Evolutionary conservation across 257 asterid species (phyloP).

Genomic region (Knoxia roxburghii): DNA sequence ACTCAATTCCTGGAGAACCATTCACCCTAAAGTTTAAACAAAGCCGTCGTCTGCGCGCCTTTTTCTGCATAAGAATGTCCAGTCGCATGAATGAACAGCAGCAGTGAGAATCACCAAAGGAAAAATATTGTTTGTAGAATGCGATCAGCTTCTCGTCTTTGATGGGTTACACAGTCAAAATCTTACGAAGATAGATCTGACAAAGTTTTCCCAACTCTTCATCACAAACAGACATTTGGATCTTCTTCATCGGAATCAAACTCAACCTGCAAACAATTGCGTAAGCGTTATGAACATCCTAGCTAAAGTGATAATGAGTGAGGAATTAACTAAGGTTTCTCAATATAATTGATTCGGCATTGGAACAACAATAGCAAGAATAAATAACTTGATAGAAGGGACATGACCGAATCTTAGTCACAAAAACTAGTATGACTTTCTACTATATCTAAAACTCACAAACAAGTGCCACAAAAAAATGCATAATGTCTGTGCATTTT

Average conservation of each 20-base stretch:
- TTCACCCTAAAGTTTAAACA: neutral
- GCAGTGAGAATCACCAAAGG: neutral
- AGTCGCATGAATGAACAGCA: neutral
- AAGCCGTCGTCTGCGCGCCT: neutral
- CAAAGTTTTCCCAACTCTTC: conserved; percentile 6
- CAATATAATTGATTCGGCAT: neutral
- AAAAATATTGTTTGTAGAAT: neutral
- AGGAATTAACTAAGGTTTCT: neutral
- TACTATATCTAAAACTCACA: neutral
- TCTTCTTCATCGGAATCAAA: conserved; percentile 88
- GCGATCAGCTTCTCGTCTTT: neutral
- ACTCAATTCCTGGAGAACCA: neutral
- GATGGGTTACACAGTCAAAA: neutral
- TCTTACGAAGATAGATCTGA: neutral
- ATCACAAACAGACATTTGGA: conserved; percentile 46
- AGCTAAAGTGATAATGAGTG: conserved; percentile 1
- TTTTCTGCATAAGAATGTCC: neutral
- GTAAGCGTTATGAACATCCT: conserved; percentile 5
- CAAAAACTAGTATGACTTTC: neutral
- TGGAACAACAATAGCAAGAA: conserved; percentile 3
- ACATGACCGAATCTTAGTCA: neutral
- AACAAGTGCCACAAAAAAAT: conserved; percentile 6
- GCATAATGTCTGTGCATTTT: neutral
- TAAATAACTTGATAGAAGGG: neutral
- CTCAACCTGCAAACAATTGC: conserved; percentile 53